Evolutionary conservation across 805 yeast genomes (phyloP).

Genomic region (Candida ponderosae): DNA sequence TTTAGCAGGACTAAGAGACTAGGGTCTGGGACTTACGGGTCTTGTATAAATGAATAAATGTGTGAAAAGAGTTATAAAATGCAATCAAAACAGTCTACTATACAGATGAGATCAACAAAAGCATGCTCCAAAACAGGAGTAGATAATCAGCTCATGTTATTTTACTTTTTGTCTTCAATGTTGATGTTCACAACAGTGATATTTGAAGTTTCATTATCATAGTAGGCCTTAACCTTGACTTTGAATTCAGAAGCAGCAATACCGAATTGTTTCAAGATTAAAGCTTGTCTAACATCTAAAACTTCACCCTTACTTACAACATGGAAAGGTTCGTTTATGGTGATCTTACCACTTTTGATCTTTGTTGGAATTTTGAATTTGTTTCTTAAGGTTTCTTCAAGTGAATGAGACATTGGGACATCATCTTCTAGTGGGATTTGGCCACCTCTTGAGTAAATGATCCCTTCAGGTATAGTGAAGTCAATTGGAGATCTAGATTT

Average conservation of each 20-base stretch:
- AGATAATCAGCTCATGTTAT: too few species aligned
- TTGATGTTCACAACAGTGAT: slow-evolving; percentile 26
- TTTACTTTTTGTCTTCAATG: slow-evolving; percentile 20
- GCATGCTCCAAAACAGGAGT: too few species aligned
- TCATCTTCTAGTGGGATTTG: slow-evolving; percentile 86
- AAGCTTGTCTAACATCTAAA: slow-evolving; percentile 84
- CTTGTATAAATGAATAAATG: too few species aligned
- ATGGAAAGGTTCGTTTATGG: slow-evolving; percentile 62
- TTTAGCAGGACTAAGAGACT: too few species aligned
- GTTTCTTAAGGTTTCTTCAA: slow-evolving; percentile 88
- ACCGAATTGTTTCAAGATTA: slow-evolving; percentile 91
- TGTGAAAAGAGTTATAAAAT: too few species aligned
- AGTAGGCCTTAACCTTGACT: slow-evolving; percentile 72
- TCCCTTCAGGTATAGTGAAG: slow-evolving; percentile 83
- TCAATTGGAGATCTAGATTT: slow-evolving; percentile 78
- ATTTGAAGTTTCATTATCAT: slow-evolving; percentile 48
- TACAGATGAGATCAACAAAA: too few species aligned
- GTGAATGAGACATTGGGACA: slow-evolving; percentile 92
- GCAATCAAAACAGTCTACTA: too few species aligned
- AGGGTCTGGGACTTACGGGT: too few species aligned
- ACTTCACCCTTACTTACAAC: slow-evolving; percentile 78
- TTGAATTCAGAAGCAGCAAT: slow-evolving; percentile 89
- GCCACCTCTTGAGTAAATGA: slow-evolving; percentile 93
- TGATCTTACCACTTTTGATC: slow-evolving; percentile 82
- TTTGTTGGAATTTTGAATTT: slow-evolving; percentile 87